Evolutionary conservation across 352 stramenopile species (phyloP), one percentile per base, ranked within the genome.

Genomic region (Thalassiosira livingstoniorum): DNA sequence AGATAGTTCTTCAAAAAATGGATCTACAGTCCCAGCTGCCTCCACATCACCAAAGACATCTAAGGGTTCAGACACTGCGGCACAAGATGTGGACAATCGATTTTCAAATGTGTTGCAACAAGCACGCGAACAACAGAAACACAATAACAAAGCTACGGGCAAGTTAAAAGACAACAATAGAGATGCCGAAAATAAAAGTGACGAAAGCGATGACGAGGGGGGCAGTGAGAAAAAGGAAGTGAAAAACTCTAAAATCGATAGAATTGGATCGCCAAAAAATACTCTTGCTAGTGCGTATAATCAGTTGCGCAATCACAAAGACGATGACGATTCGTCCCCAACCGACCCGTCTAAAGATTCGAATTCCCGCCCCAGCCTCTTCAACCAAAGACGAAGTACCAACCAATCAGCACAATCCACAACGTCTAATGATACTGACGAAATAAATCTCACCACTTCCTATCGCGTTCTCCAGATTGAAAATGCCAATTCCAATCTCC

Each of bases 401-500:
- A 37, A 34, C 54, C n/a, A 3, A 37, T 21, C 29, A 2, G 21
- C 25, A 34, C 18, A 64, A 58, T 39, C 45, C 18, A 69, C 37
- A 25, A 7, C 31, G 45, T 23, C 34, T 13, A 55, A 55, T 58
- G 47, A 74, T n/a, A 21, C 43, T 25, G 42, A 54, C 23, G 51
- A 29, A 32, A 35, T 29, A 23, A 54, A 66, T 31, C 39, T 75
- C n/a, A 58, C 67, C n/a, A 11, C 23, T n/a, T 75, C 67, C 1
- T 58, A 45, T 29, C 60, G 60, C 11, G 66, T n/a, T 23, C 11
- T 66, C 35, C 31, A 53, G 25, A 34, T 75, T 7, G 57, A 23
- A 39, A 75, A 75, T 66, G 67, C 67, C 23, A 75, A 75, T 66
- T 62, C 67, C 10, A 75, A 75, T 35, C 43, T 75, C 13, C 42